Base-by-base conservation (phyloP, 345 rosid species). In the Streptanthus diversifolius region DNA sequence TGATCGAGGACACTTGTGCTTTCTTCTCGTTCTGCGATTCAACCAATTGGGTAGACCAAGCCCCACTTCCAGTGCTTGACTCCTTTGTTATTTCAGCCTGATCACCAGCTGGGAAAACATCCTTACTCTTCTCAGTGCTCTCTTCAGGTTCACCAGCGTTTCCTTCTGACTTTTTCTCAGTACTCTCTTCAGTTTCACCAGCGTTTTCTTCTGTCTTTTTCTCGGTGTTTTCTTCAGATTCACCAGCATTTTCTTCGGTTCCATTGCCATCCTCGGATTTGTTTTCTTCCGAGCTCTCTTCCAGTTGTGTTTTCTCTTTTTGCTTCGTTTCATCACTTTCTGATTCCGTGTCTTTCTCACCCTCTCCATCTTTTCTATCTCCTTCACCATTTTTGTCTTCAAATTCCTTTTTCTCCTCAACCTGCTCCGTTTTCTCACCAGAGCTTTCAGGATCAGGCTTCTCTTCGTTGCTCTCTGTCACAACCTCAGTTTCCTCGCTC, bases 21-120 rank as follows among this genome's bases (percentile, higher is more conserved):
- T 82, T 80, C 82, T 91, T 95, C 95, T 89, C 99, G 48, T 89
- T 91, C 70, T 85, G 88, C 22, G 99, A 93, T 74, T 91, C 97
- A 30, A 63, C 77, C 53, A 83, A 90, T 76, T 93, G 95, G 70
- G 96, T 91, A 27, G 91, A 83, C 89, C 90, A 88, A n/a, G 89
- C 74, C 60, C 93, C 81, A 70, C 72, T 83, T 79, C 84, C 84
- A 62, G 82, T 72, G 69, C 85, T 79, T 8, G 95, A 76, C 83
- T 88, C 96, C 63, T 78, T 85, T 49, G 80, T 77, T 68, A 89
- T 87, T 65, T 91, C 98, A 55, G 92, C 79, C 54, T 79, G 87
- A 22, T 74, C 87, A 60, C 80, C 89, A 17, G 75, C 70, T 62
- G 82, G 83, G 71, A 85, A 79, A 56, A 63, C 64, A 53, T 78